Conservation (phyloP, 768 basidiomycete genomes). For the Boletus sp. region DNA sequence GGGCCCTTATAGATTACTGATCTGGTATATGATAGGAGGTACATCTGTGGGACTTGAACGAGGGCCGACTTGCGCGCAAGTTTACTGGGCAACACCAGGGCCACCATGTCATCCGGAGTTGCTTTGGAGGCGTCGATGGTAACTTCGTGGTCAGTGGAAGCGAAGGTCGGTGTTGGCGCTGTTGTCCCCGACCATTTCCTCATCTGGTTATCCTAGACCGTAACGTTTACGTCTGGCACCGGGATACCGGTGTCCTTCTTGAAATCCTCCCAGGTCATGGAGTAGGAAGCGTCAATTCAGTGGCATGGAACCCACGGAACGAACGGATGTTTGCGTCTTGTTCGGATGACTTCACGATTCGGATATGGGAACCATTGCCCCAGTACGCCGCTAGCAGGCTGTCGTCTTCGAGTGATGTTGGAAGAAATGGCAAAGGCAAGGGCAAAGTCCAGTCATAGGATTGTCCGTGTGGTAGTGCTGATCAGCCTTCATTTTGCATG, state of each 20-base stretch:
- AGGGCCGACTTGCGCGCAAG: slow-evolving; percentile 67
- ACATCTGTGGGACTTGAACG: slow-evolving; percentile 78
- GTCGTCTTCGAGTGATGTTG: slow-evolving; percentile 17
- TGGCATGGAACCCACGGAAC: slow-evolving; percentile 92
- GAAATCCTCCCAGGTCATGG: slow-evolving; percentile 87
- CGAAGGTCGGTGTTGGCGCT: slow-evolving; percentile 63
- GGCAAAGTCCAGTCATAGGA: slow-evolving; percentile 54
- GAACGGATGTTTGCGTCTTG: slow-evolving; percentile 94
- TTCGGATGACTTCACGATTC: slow-evolving; percentile 87
- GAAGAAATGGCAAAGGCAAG: slow-evolving; percentile 55
- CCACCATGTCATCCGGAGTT: slow-evolving; percentile 83
- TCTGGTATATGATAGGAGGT: slow-evolving; percentile 61
- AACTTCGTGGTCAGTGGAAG: slow-evolving; percentile 92
- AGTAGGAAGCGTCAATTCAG: slow-evolving; percentile 89
- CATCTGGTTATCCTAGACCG: slow-evolving; percentile 56
- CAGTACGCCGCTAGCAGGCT: slow-evolving; percentile 17
- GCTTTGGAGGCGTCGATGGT: slow-evolving; percentile 87
- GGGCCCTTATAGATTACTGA: slow-evolving; percentile 5
- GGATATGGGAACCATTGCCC: slow-evolving; percentile 74
- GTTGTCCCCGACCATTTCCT: slow-evolving; percentile 2
- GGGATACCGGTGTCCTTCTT: slow-evolving; percentile 76
- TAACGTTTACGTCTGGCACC: slow-evolving; percentile 94
- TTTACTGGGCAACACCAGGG: slow-evolving; percentile 85
- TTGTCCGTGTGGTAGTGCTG: slow-evolving; percentile 20
- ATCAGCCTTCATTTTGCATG: slow-evolving; percentile 26